These are phyloP conservation scores for Marasmius sp. DNA, from an alignment of 1,284 basidiomycete genomes.

Conservation along the genomic window DNA sequence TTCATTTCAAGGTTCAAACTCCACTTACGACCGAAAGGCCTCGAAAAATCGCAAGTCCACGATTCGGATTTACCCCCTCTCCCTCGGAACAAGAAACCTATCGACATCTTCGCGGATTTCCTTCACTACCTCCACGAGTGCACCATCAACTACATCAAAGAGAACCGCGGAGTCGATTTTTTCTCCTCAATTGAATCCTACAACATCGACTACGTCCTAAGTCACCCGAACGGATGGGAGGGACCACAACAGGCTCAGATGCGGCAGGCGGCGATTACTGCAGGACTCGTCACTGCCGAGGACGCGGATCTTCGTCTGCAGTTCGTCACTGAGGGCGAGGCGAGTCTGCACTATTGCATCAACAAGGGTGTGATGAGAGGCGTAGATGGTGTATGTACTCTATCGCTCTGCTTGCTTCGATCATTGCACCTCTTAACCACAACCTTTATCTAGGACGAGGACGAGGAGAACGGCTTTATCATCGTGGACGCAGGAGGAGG, in stretches of 20 bases:
- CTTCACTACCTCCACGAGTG: slow-evolving; percentile 38
- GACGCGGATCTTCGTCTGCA: slow-evolving; percentile 34
- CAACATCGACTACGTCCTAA: slow-evolving; percentile 22
- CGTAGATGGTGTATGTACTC: slow-evolving; percentile 33
- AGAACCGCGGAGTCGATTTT: slow-evolving; percentile 10
- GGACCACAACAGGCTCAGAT: slow-evolving; percentile 27
- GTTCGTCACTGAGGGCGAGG: slow-evolving; percentile 53
- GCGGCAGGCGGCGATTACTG: slow-evolving; percentile 24
- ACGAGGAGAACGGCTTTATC: slow-evolving; percentile 36
- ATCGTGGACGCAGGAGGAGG: slow-evolving; percentile 52
- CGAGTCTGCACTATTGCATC: slow-evolving; percentile 47
- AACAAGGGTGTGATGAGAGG: slow-evolving; percentile 36
- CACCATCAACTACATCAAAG: slow-evolving; percentile 35
- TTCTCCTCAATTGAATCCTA: slow-evolving; percentile 11
- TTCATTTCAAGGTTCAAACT: slow-evolving; percentile 6
- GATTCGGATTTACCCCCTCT: slow-evolving; percentile 2
- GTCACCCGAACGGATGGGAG: slow-evolving; percentile 31
- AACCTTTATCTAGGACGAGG: slow-evolving; percentile 5
- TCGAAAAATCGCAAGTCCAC: not conserved
- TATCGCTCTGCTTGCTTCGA: not conserved
- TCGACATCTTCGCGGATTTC: slow-evolving; percentile 9
- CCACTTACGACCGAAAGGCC: not conserved
- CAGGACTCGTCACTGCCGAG: slow-evolving; percentile 18
- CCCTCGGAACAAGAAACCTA: slow-evolving; percentile 1
- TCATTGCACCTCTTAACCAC: not conserved